These are phyloP conservation scores for Kuraishia floccosa DNA, from an alignment of 805 yeast genomes.

Conservation along the genomic window DNA sequence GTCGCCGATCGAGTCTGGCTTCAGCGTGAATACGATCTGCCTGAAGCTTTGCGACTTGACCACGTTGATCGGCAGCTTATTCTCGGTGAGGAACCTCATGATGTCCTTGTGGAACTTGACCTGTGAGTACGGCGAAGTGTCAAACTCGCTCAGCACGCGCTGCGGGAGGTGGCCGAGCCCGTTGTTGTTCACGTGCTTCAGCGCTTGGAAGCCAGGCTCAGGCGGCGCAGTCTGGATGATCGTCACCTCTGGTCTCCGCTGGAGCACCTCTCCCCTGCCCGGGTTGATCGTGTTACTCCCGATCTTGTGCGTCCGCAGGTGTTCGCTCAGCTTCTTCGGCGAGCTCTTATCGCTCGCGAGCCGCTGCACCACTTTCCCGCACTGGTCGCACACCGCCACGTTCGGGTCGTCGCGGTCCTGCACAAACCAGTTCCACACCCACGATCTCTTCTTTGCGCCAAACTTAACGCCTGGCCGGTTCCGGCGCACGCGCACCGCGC, in stretches of 20 bases:
- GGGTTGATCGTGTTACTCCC: conserved; percentile 26
- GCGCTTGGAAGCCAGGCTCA: neutral
- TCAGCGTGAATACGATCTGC: conserved; percentile 36
- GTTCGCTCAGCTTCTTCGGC: conserved; percentile 49
- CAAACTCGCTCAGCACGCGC: conserved; percentile 13
- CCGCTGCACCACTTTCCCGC: conserved; percentile 36
- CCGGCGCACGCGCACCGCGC: neutral
- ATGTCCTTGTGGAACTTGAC: conserved; percentile 38
- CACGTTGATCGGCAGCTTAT: conserved; percentile 33
- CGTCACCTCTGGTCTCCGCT: neutral
- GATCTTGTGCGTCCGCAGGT: conserved; percentile 42
- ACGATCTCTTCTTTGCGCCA: conserved; percentile 50
- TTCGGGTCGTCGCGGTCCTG: conserved; percentile 37
- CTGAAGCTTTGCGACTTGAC: conserved; percentile 40
- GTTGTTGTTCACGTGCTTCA: neutral
- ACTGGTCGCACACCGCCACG: conserved; percentile 41
- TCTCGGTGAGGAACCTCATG: conserved; percentile 37
- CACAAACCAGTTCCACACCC: conserved; percentile 56
- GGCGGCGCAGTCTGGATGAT: neutral
- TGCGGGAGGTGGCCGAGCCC: conserved; percentile 4
- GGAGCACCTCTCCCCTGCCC: conserved; percentile 15
- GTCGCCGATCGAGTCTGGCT: conserved; percentile 35
- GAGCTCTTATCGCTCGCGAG: conserved; percentile 43
- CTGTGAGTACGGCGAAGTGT: conserved; percentile 30
- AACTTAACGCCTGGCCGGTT: conserved; percentile 8